Percentiles rank a stretch among this genome's conserved stretches.
Conservation (phyloP, 441 rosid species). For the Adansonia gregorii region DNA sequence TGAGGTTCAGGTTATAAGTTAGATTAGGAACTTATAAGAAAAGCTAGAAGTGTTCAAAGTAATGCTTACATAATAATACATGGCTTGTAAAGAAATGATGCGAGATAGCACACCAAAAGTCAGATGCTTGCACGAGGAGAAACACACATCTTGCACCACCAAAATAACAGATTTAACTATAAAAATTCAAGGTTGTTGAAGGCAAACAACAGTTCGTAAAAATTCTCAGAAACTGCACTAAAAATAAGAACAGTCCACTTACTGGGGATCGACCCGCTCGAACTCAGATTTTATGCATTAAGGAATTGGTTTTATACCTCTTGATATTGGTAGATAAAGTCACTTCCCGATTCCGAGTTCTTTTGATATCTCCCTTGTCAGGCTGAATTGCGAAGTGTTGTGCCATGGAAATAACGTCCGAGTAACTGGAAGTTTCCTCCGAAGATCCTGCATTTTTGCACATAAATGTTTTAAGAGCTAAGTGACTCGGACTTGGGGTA, state of each 20-base stretch:
- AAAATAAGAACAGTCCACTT: not conserved
- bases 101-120: too few relatives aligned
- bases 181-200: not conserved
- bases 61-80: too few relatives aligned
- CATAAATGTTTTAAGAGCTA: not conserved
- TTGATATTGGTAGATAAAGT: conserved; percentile 15
- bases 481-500: too few relatives aligned
- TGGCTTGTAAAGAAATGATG: too few relatives aligned
- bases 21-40: too few relatives aligned
- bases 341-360: conserved; percentile 82
- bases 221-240: conserved; percentile 5
- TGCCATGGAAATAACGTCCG: conserved; percentile 96
- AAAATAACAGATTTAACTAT: not conserved
- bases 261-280: not conserved
- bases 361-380: conserved; percentile 86
- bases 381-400: conserved; percentile 79
- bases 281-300: conserved; percentile 24
- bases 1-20: too few relatives aligned
- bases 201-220: not conserved
- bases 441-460: conserved; percentile 64
- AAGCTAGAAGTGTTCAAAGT: too few relatives aligned
- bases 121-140: too few relatives aligned
- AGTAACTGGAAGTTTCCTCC: conserved; percentile 96
- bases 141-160: too few relatives aligned
- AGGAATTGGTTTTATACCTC: not conserved